These are phyloP conservation scores for Medicago lupulina DNA, from an alignment of 306 rosid genomes.

Conservation along the genomic window DNA sequence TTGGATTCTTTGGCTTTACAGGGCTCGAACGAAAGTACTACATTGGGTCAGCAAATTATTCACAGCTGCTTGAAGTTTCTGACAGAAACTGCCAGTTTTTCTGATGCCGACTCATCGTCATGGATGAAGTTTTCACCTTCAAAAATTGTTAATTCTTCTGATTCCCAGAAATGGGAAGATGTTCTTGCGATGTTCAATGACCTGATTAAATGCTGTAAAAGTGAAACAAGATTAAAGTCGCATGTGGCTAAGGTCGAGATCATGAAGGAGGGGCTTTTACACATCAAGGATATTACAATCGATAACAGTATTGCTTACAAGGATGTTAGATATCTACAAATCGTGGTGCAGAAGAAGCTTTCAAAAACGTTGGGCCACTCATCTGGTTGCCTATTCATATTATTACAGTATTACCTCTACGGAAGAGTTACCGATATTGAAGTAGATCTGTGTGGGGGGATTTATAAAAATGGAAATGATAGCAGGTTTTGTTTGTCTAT, in stretches of 20 bases:
- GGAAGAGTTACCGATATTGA: constrained; percentile 72
- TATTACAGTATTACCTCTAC: constrained; percentile 65
- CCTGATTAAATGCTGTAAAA: constrained; percentile 58
- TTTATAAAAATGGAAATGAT: constrained; percentile 48
- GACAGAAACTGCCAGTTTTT: constrained; percentile 44
- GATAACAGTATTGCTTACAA: constrained; percentile 73
- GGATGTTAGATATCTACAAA: constrained; percentile 73
- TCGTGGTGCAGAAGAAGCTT: constrained; percentile 75
- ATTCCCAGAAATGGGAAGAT: constrained; percentile 80
- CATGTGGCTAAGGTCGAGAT: constrained; percentile 65
- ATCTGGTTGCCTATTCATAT: constrained; percentile 85
- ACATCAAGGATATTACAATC: constrained; percentile 71
- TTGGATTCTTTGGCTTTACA: constrained; percentile 52
- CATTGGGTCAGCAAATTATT: constrained; percentile 73
- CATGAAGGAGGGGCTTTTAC: constrained; percentile 86
- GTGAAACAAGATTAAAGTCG: constrained; percentile 53
- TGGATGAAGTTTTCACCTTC: constrained; percentile 80
- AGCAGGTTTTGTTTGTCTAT: constrained; percentile 59
- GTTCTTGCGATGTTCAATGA: constrained; percentile 82
- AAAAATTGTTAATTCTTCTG: constrained; percentile 45
- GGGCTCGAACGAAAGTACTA: constrained; percentile 48
- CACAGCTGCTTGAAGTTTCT: constrained; percentile 69
- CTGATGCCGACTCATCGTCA: constrained; percentile 61
- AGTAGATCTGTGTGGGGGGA: constrained; percentile 79
- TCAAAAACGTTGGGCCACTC: constrained; percentile 81